Evolutionary conservation across 2,329 filamentous ascomycete species (phyloP).

Genomic region (Epichloe brachyelytri): DNA sequence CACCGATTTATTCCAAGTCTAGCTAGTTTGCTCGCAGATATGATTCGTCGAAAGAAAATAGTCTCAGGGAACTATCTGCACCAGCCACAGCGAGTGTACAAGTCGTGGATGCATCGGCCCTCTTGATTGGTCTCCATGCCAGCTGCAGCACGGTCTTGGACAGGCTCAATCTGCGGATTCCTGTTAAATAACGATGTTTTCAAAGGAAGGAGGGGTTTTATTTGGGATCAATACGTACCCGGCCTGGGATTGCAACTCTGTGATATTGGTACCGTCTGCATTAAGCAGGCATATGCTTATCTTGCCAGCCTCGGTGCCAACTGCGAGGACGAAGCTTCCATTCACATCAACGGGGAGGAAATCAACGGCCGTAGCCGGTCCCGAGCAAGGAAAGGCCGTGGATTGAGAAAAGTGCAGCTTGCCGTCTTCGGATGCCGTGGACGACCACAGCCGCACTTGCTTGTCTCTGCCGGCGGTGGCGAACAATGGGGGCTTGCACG

Average conservation of each 20-base stretch:
- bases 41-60: conserved; percentile 33
- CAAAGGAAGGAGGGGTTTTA: not conserved
- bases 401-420: conserved; percentile 35
- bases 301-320: conserved; percentile 43
- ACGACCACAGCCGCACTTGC: conserved; percentile 58
- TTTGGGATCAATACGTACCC: conserved; percentile 24
- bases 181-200: conserved; percentile 7
- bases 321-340: conserved; percentile 31
- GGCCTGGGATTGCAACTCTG: conserved; percentile 20
- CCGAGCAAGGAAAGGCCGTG: conserved; percentile 38
- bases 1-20: not conserved
- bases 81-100: conserved; percentile 40
- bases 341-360: conserved; percentile 34
- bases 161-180: conserved; percentile 23
- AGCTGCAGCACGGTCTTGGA: conserved; percentile 55
- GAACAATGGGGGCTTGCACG: conserved; percentile 45
- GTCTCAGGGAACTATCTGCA: conserved; percentile 47
- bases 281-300: conserved; percentile 31
- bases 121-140: conserved; percentile 47
- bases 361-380: conserved; percentile 59
- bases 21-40: conserved; percentile 10
- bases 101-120: conserved; percentile 14
- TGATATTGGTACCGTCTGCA: conserved; percentile 24
- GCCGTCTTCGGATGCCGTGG: conserved; percentile 17
- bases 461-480: conserved; percentile 88